phyloP scores from a whole-genome alignment of 306 rosid species.

The Glycyrrhiza uralensis region DNA sequence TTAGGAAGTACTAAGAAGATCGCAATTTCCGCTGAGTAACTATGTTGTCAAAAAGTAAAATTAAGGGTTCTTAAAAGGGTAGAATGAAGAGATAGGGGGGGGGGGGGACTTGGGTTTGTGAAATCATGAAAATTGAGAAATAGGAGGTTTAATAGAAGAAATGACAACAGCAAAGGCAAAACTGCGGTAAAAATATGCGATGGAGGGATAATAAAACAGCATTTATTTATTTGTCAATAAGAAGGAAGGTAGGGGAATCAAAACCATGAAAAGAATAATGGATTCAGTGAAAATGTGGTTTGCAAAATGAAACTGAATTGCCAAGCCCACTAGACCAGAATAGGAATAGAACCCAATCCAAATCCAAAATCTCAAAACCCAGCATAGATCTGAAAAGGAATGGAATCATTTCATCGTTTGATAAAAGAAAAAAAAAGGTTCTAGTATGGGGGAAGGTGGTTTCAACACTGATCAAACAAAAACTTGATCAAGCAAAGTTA shows the following conservation, averaged over 20 bases:
- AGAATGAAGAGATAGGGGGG: neutral
- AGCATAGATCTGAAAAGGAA: conserved; percentile 36
- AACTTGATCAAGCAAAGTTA: neutral
- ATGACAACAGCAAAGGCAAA: neutral
- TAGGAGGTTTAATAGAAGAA: neutral
- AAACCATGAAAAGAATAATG: neutral
- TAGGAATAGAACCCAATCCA: conserved; percentile 5
- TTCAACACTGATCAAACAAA: too few species aligned
- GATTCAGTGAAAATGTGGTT: conserved; percentile 10
- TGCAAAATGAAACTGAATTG: neutral
- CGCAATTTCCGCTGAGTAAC: neutral
- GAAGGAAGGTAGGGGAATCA: neutral
- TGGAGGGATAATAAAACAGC: neutral
- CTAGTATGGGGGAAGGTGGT: neutral
- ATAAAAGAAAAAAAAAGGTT: neutral
- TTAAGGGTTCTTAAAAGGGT: neutral
- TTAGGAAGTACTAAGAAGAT: neutral
- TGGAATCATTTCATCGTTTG: conserved; percentile 14
- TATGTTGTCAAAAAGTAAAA: neutral
- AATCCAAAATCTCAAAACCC: neutral
- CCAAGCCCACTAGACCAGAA: neutral
- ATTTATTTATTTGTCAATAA: neutral
- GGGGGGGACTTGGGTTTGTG: neutral
- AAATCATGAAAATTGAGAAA: neutral
- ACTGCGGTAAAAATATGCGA: neutral